Base-by-base conservation (phyloP, 345 rosid genomes). In the Eucalyptus urophylla region DNA sequence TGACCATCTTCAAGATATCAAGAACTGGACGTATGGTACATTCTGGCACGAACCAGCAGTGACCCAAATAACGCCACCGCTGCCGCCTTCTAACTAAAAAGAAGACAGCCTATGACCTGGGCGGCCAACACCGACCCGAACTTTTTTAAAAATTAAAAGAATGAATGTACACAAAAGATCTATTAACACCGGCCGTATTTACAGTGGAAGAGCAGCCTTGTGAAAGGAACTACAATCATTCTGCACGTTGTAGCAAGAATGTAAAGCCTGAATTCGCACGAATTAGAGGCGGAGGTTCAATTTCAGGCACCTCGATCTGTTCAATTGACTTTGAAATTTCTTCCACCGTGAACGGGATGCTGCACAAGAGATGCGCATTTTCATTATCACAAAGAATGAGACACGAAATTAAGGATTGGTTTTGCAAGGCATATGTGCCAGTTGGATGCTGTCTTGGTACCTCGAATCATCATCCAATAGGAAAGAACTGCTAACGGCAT, bases 381-480 rank as follows among this genome's bases (percentile, higher is more conserved):
- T 33, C 33, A 86, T 37, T 67, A 19, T 40, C 60, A 22, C 19
- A 25, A 49, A 8, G 40, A 86, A 85, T 81, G 87, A 85, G 69
- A 86, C 51, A 58, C 40, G 49, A 80, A 27, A 86, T 37, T 45
- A 47, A 33, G 43, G 83, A 86, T 40, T 43, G 8, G 21, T 40
- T 24, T 14, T 16, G 43, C 31, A 17, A 72, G 8, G 24, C 33
- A 40, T 31, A 81, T 83, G 19, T 31, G 45, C 49, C 85, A 14
- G 14, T 72, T 80, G 80, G 88, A 62, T 11, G 27, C 2, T 76
- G 40, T 45, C 86, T 31, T 51, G 21, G 88, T 94, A 97, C 99
- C 99, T 96, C 8, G 99, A 95, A 90, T 98, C 99, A 37, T 98
- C 99, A 60, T 96, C 99, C 88, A 98, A 90, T 88, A 98, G 92